Evolutionary conservation across 768 basidiomycete species (phyloP).

Genomic region (Fomitopsis pulvina): DNA sequence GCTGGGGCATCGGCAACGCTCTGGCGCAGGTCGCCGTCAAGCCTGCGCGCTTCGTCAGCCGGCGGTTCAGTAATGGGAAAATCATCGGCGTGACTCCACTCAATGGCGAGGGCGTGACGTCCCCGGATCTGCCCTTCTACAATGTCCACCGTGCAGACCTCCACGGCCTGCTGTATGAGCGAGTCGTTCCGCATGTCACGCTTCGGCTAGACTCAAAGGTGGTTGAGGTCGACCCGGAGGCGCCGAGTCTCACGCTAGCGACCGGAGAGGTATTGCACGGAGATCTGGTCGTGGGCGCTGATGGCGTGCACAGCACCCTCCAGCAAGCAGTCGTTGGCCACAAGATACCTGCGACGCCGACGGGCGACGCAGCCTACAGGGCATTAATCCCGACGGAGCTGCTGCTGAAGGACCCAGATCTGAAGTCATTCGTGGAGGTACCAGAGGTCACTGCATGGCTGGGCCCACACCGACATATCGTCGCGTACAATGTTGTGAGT

Average conservation of each 20-base stretch:
- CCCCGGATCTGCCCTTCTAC: conserved; percentile 26
- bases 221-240: conserved; percentile 24
- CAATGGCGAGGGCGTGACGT: neutral
- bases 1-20: conserved; percentile 31
- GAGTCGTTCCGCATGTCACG: conserved; percentile 24
- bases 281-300: conserved; percentile 33
- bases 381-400: conserved; percentile 40
- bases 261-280: conserved; percentile 29
- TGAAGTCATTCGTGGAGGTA: conserved; percentile 41
- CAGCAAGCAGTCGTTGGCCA: conserved; percentile 44
- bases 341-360: conserved; percentile 37
- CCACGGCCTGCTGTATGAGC: conserved; percentile 32
- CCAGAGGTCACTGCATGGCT: conserved; percentile 56
- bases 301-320: conserved; percentile 41
- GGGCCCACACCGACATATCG: conserved; percentile 42
- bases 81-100: conserved; percentile 15
- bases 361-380: conserved; percentile 61
- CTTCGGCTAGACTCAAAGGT: conserved; percentile 29
- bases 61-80: conserved; percentile 30
- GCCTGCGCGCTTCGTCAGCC: conserved; percentile 33
- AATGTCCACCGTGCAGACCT: conserved; percentile 39
- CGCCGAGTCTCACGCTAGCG: conserved; percentile 28
- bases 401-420: conserved; percentile 44
- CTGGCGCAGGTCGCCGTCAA: conserved; percentile 27
- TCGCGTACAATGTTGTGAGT: conserved; percentile 39